Base-by-base conservation (phyloP, 2,329 filamentous ascomycete species). In the Penicillium decumbens region DNA sequence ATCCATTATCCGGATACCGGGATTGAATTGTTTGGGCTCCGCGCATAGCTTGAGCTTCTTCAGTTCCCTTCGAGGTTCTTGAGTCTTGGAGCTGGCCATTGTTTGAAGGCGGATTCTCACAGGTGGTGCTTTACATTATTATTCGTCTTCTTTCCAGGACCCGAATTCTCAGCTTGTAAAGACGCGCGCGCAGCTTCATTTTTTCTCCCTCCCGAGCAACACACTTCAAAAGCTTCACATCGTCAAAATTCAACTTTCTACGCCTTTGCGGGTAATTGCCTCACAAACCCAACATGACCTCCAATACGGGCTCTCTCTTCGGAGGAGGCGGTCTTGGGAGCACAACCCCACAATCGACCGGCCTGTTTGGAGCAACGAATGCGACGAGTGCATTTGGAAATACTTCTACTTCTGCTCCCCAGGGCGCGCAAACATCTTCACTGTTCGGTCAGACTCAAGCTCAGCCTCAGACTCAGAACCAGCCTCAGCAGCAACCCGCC, bases 231-330 rank as follows among this genome's bases (percentile, higher is more conserved):
- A 23, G 33, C 33, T 8, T 29, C 10, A 29, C 28, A 3, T 29
- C n/a, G n/a, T 18, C 18, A 8, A 37, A 37, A 20, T 18, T 12
- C 33, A 37, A 32, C 3, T 32, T 32, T 7, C 30, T 32, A 13
- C 13, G 5, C 13, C 18, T 8, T 3, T 12, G 10, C 33, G 12
- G 15, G 33, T 20, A 18, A 20, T 37, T 37, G 38, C 20, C 27
- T 12, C 12, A 6, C 27, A 18, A 37, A 18, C 40, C 41, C 9
- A 42, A 28, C 28, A 58, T 59, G 55, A 27, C 56, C 39, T 56
- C 56, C 29, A 62, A 54, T 24, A 50, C 61, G 15, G 46, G 59
- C 40, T 66, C 67, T 45, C 48, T 66, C 42, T 67, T 68, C 50
- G 63, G 65, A 52, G 58, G 59, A 23, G 55, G 54, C 47, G 60